Percentiles rank a stretch among this genome's conserved stretches.
Conservation (phyloP, 2,329 filamentous ascomycete genomes). For the Colletotrichum sojae region DNA sequence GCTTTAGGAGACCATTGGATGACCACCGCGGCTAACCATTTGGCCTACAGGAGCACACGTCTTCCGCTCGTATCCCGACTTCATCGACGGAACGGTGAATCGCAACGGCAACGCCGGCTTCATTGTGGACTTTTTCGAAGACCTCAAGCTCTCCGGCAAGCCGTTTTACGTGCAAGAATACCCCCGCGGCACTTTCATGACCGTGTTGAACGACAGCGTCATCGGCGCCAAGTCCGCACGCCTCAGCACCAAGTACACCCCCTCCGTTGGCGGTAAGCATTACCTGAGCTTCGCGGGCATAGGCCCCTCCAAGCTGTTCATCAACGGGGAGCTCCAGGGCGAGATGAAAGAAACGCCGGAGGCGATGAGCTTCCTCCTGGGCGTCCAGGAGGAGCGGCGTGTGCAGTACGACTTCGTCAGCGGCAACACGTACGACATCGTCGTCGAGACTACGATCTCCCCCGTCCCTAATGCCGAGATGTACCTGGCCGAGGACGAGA, state of each 20-base stretch:
- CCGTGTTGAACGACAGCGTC: conserved; percentile 18
- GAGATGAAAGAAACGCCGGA: conserved; percentile 56
- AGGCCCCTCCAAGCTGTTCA: conserved; percentile 73
- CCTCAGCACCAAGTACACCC: background rate
- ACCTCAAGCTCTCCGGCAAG: too few relatives aligned
- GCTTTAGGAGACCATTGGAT: too few relatives aligned
- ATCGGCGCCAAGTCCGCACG: conserved; percentile 1
- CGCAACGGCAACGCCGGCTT: too few relatives aligned
- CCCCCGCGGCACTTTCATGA: conserved; percentile 6
- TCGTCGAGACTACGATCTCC: too few relatives aligned
- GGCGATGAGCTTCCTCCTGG: conserved; percentile 77
- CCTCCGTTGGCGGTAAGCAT: conserved; percentile 45
- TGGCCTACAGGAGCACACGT: too few relatives aligned
- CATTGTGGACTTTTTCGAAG: too few relatives aligned
- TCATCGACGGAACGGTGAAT: too few relatives aligned
- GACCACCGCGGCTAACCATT: too few relatives aligned
- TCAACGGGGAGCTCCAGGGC: conserved; percentile 73
- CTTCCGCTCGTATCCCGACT: too few relatives aligned
- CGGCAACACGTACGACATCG: too few relatives aligned
- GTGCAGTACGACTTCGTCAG: background rate
- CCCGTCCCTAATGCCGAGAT: background rate
- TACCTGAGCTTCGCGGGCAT: conserved; percentile 49
- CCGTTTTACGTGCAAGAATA: too few relatives aligned
- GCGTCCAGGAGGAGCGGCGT: conserved; percentile 60
- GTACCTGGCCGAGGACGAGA: background rate